These are phyloP conservation scores for Alternaria metachromatica DNA, from an alignment of 2,329 filamentous ascomycete genomes.

Conservation along the genomic window DNA sequence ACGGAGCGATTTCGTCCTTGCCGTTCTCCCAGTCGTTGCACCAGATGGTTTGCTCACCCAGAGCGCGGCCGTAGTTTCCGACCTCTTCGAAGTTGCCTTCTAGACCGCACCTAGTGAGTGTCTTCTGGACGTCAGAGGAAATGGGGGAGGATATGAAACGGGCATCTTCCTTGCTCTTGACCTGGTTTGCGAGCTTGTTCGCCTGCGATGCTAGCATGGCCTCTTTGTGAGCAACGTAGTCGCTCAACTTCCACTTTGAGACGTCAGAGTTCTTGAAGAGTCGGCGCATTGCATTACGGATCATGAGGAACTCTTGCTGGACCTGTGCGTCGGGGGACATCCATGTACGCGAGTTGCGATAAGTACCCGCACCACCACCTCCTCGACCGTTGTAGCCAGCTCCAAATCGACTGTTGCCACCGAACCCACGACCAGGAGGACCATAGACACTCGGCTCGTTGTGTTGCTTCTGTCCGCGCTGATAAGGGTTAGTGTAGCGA, in stretches of 20 bases:
- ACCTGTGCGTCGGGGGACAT: slow-evolving; percentile 33
- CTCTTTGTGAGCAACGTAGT: slow-evolving; percentile 43
- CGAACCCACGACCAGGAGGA: background rate
- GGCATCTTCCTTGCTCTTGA: slow-evolving; percentile 22
- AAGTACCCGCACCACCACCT: slow-evolving; percentile 8
- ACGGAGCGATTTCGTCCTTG: slow-evolving; percentile 49
- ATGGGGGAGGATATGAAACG: slow-evolving; percentile 5
- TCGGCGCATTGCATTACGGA: slow-evolving; percentile 45
- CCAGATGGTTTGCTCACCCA: slow-evolving; percentile 51
- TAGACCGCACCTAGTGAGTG: slow-evolving; percentile 23
- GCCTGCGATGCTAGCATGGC: slow-evolving; percentile 29
- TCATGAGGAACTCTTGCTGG: slow-evolving; percentile 36
- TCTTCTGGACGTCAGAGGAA: slow-evolving; percentile 14
- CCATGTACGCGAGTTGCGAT: slow-evolving; percentile 32
- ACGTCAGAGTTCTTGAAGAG: slow-evolving; percentile 44
- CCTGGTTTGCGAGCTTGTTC: slow-evolving; percentile 18
- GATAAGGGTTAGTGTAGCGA: slow-evolving; percentile 13
- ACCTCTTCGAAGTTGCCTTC: slow-evolving; percentile 29
- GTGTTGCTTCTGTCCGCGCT: slow-evolving; percentile 4
- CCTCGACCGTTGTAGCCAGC: slow-evolving; percentile 3
- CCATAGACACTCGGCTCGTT: background rate
- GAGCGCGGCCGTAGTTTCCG: slow-evolving; percentile 40
- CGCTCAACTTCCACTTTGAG: slow-evolving; percentile 39
- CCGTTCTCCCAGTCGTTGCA: slow-evolving; percentile 41
- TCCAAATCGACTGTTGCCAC: background rate